A percentile compares a stretch with the other conserved stretches of the same genome.
Evolutionary conservation across 805 yeast genomes (phyloP).

Genomic region (Novakomyces olei): DNA sequence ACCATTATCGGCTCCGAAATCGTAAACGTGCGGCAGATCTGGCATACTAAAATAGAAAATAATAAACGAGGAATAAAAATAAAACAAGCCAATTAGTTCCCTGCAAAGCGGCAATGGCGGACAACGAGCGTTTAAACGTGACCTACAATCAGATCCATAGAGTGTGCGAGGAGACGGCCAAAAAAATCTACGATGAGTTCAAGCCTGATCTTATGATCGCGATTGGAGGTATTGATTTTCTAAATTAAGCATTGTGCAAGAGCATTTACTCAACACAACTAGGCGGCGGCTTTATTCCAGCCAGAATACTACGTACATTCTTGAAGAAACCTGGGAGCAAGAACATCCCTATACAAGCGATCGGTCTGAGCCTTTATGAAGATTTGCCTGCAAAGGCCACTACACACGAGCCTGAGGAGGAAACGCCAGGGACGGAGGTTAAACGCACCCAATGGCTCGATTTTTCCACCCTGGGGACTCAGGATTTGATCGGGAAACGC

Average conservation of each 20-base stretch:
- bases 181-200: slow-evolving; percentile 29
- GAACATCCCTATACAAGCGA: slow-evolving; percentile 84
- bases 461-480: slow-evolving; percentile 45
- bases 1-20: too few species aligned
- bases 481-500: slow-evolving; percentile 59
- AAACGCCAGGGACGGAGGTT: slow-evolving; percentile 54
- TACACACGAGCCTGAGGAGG: slow-evolving; percentile 21
- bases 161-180: slow-evolving; percentile 50
- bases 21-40: too few species aligned
- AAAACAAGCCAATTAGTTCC: too few species aligned
- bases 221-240: slow-evolving; percentile 54
- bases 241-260: too few species aligned
- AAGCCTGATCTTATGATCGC: slow-evolving; percentile 84
- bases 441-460: slow-evolving; percentile 81
- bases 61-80: too few species aligned
- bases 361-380: slow-evolving; percentile 60
- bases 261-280: too few species aligned
- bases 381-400: slow-evolving; percentile 13
- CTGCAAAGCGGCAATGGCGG: too few species aligned
- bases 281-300: slow-evolving; percentile 5
- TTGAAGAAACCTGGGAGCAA: slow-evolving; percentile 71
- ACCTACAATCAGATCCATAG: slow-evolving; percentile 69
- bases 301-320: slow-evolving; percentile 71
- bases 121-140: slow-evolving; percentile 25
- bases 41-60: too few species aligned